These are phyloP conservation scores for Meira miltonrushii DNA, from an alignment of 1,284 basidiomycete species.

Conservation along the genomic window DNA sequence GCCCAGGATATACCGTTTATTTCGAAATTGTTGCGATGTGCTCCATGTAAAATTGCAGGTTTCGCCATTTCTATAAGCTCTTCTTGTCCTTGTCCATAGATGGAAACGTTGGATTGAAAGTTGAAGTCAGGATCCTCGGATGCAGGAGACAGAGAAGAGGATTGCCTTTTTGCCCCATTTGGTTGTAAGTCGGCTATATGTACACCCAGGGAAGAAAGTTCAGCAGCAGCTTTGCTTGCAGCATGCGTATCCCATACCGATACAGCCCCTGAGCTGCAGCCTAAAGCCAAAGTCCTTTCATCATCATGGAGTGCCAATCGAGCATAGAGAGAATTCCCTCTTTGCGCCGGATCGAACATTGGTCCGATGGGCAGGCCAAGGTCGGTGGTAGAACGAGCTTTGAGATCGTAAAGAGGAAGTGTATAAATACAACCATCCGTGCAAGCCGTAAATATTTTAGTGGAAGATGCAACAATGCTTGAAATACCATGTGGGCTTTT, in stretches of 20 bases:
- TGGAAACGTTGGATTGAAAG: no score
- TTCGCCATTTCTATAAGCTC: no score
- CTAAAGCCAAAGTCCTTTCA: constrained; percentile 43
- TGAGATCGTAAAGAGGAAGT: constrained; percentile 14
- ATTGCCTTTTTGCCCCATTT: no score
- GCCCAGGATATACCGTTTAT: constrained; percentile 44
- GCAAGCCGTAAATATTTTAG: constrained; percentile 23
- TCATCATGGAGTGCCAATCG: constrained; percentile 38
- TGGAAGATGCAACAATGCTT: constrained; percentile 21
- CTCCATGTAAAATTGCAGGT: no score
- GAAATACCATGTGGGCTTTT: constrained; percentile 42
- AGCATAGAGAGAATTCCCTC: constrained; percentile 46
- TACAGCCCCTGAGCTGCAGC: constrained; percentile 43
- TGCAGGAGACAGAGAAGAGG: no score
- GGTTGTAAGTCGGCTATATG: no score
- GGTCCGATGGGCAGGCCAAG: neutral
- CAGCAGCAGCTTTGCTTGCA: neutral
- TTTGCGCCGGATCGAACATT: constrained; percentile 22
- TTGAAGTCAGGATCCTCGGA: no score
- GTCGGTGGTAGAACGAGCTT: neutral
- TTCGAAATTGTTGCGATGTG: constrained; percentile 27
- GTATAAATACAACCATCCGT: constrained; percentile 44
- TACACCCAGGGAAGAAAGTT: no score
- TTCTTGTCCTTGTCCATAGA: no score
- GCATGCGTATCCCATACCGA: constrained; percentile 39